Percentiles rank a stretch among this genome's conserved stretches.
These are phyloP conservation scores for Colletotrichum limetticola DNA, from an alignment of 2,329 filamentous ascomycete species.

Conservation along the genomic window DNA sequence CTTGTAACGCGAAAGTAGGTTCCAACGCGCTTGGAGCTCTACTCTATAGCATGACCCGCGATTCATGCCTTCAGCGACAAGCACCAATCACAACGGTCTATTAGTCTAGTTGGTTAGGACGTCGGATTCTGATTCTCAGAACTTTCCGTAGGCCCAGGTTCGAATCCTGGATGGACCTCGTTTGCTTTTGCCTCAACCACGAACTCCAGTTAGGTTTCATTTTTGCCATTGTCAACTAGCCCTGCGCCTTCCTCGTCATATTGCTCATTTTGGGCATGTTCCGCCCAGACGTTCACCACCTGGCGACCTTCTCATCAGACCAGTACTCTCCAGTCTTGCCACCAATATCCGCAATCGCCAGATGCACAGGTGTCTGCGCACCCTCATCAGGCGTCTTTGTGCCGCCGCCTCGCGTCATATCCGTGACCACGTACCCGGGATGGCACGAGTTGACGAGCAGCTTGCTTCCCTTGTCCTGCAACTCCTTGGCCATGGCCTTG, in stretches of 20 bases:
- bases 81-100: constrained; percentile 1
- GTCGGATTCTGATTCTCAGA: constrained; percentile 27
- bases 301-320: constrained; percentile 46
- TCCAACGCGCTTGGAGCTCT: background rate
- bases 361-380: constrained; percentile 53
- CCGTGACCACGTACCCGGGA: constrained; percentile 57
- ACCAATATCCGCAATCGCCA: constrained; percentile 52
- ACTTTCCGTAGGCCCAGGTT: constrained; percentile 26
- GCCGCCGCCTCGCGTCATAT: constrained; percentile 55
- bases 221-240: background rate
- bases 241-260: background rate
- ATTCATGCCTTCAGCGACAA: accelerated
- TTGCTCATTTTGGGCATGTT: accelerated
- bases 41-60: too few species aligned
- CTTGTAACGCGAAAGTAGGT: too few species aligned
- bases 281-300: constrained; percentile 40
- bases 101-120: constrained; percentile 34
- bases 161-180: constrained; percentile 30
- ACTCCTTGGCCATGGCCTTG: constrained; percentile 46
- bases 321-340: constrained; percentile 50
- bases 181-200: background rate
- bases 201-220: background rate
- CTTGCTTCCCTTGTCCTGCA: constrained; percentile 41
- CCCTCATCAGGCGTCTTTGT: constrained; percentile 54
- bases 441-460: constrained; percentile 52